Evolutionary conservation across 352 stramenopile genomes (phyloP).

Genomic region (Phytopythium litorale): DNA sequence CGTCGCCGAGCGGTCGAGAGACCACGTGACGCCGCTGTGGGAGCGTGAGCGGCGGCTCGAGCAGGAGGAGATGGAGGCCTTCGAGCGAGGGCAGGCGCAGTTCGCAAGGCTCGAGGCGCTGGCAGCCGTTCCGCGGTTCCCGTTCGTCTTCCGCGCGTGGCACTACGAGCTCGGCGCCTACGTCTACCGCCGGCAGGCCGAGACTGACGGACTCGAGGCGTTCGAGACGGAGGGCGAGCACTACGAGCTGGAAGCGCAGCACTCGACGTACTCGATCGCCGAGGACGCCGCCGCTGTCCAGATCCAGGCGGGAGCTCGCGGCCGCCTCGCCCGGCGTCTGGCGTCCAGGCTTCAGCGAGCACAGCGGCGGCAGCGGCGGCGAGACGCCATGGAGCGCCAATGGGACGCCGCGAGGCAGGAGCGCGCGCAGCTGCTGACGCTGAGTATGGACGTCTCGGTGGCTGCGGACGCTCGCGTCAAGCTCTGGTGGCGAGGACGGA

Average conservation of each 20-base stretch:
- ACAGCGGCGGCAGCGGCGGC: constrained; percentile 21
- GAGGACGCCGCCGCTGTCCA: constrained; percentile 47
- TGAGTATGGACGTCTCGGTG: constrained; percentile 12
- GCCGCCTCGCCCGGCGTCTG: constrained; percentile 34
- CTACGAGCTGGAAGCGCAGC: constrained; percentile 26
- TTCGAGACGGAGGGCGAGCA: constrained; percentile 6
- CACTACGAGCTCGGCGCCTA: neutral
- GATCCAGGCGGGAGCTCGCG: constrained; percentile 40
- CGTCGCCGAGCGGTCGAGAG: constrained; percentile 41
- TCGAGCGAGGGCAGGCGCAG: constrained; percentile 27
- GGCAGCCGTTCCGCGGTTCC: constrained; percentile 38
- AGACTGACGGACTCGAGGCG: neutral
- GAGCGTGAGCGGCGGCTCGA: constrained; percentile 55
- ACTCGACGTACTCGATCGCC: constrained; percentile 56
- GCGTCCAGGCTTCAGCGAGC: constrained; percentile 24
- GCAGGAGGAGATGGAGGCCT: constrained; percentile 43
- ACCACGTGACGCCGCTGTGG: constrained; percentile 68
- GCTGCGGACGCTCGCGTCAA: neutral
- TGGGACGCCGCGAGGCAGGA: constrained; percentile 40
- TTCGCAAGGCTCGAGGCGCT: constrained; percentile 32
- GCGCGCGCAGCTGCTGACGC: constrained; percentile 41
- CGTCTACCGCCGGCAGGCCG: neutral
- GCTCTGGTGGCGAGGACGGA: neutral
- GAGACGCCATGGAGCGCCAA: constrained; percentile 25
- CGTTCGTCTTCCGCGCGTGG: constrained; percentile 30